Evolutionary conservation across 139 green algal genomes (phyloP), one percentile per base, ranked within the genome.

Genomic region (Chlorella sp.): DNA sequence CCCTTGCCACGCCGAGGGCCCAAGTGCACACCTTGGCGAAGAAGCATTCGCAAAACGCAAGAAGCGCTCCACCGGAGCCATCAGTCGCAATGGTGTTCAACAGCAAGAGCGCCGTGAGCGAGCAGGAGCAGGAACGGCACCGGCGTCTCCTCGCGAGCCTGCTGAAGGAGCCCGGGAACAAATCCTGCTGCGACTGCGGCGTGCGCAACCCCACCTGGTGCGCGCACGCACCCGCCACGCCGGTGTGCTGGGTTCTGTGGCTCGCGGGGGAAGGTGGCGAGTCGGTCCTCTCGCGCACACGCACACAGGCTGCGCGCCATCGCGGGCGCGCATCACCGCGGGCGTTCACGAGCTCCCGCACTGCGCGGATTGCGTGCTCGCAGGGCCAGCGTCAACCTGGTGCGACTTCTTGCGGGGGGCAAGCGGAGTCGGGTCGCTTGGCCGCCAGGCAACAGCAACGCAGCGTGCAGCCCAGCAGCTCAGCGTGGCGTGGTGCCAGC

Each of bases 111-210:
- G 70, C 69, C 10, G 88, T 96, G 1, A 88, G 61, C 10, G 77
- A 89, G 35, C 82, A 91, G 73, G 85, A 97, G 77, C 90, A 91
- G 73, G 87, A 96, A 69, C 49, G 70, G 17, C 92, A 97, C 71
- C 93, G 89, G 72, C 77, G 80, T 0, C 75, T 93, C 4, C 77
- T 97, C 27, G 63, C 75, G 32, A 31, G 27, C 17, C 80, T 94
- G 2, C 72, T 97, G 30, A 88, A 89, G 68, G 72, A 90, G n/a
- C 88, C 94, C 20, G 82, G 81, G 30, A 97, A 97, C 71, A 78
- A 84, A 51, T 73, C 69, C 5, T 97, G 92, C 73, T 90, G 85
- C 1, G 92, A 97, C 71, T 97, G 92, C 78, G 71, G 77, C 35
- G 70, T 80, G 0, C 79, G 92, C 26, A 93, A 93, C 24, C 92